Conservation (phyloP, 441 rosid species). For the Adansonia madagascariensis region DNA sequence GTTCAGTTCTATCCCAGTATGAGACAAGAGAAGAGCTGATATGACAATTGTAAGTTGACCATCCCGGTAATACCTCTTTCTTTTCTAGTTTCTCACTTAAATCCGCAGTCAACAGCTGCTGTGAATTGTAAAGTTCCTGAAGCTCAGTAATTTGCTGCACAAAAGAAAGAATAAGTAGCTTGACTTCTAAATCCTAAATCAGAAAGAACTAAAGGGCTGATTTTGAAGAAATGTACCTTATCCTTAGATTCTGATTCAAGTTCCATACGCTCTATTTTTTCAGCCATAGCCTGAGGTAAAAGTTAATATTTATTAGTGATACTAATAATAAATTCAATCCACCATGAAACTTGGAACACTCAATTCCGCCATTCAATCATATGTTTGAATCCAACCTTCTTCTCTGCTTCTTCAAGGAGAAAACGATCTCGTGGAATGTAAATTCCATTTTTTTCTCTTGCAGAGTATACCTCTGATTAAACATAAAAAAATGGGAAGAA, state of each 20-base stretch:
- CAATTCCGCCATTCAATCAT: constrained; percentile 13
- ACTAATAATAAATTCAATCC: constrained; percentile 23
- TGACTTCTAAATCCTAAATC: constrained; percentile 9
- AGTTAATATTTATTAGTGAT: constrained; percentile 24
- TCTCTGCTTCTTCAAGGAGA: constrained; percentile 93
- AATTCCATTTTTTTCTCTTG: constrained; percentile 98
- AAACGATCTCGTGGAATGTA: constrained; percentile 93
- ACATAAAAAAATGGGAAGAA: not conserved
- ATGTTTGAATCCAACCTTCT: constrained; percentile 61
- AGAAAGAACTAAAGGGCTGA: constrained; percentile 17
- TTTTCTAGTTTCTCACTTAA: constrained; percentile 73
- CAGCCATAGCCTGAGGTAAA: constrained; percentile 83
- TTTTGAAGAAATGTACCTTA: constrained; percentile 49
- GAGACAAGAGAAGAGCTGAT: not conserved
- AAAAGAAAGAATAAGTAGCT: constrained; percentile 30
- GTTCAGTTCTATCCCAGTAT: constrained; percentile 25
- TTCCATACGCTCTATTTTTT: constrained; percentile 94
- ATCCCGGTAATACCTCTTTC: constrained; percentile 61
- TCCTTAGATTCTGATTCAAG: constrained; percentile 82
- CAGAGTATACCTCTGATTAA: constrained; percentile 86
- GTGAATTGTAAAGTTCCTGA: constrained; percentile 78
- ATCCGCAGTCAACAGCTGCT: constrained; percentile 67
- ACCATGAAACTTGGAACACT: constrained; percentile 22
- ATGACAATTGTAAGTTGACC: constrained; percentile 13
- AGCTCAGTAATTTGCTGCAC: constrained; percentile 80